Evolutionary conservation across 164 flowering plant genomes (phyloP), one percentile per base, ranked within the genome.

Genomic region (Amborella trichopoda): DNA sequence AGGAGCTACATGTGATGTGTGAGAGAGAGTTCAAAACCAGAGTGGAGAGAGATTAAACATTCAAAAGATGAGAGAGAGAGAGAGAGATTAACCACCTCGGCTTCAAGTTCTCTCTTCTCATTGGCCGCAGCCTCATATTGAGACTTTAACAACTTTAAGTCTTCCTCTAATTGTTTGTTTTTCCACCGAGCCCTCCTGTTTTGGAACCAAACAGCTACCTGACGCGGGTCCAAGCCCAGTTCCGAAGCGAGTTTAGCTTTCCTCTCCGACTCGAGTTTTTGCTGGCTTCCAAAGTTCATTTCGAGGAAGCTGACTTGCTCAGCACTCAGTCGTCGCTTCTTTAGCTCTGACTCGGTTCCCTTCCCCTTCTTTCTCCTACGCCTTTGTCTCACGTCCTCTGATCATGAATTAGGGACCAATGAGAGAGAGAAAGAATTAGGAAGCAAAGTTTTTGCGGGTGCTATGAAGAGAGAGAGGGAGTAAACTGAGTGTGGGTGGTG

Each of bases 171-270:
- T 52, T 66, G 74, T 82, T 82, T 77, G 68, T 45, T 68, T 76
- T 75, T 82, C 82, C 82, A 80, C 1, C 87, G 67, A 6, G 87
- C 84, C 44, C 93, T 47, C 16, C 84, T 40, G 66, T 82, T 82
- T 50, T 82, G 93, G 38, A 82, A 82, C 93, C 93, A 82, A 2
- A 82, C 78, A 0, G 93, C 87, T 1, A 82, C 93, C 24, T 82
- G 93, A 12, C 82, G 62, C 0, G 87, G 87, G 27, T 82, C 84
- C 3, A 82, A 58, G 0, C 84, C 84, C 6, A 82, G 63, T 59
- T 82, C 80, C 2, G 63, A 34, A 12, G 93, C 93, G 2, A 82
- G 57, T 58, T 55, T 42, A 33, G 73, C 82, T 51, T 82, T 82
- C 30, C 82, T 68, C 51, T 72, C 77, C 0, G 84, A 64, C 58